Evolutionary conservation across 257 asterid genomes (phyloP).

Genomic region (Salvia splendens): DNA sequence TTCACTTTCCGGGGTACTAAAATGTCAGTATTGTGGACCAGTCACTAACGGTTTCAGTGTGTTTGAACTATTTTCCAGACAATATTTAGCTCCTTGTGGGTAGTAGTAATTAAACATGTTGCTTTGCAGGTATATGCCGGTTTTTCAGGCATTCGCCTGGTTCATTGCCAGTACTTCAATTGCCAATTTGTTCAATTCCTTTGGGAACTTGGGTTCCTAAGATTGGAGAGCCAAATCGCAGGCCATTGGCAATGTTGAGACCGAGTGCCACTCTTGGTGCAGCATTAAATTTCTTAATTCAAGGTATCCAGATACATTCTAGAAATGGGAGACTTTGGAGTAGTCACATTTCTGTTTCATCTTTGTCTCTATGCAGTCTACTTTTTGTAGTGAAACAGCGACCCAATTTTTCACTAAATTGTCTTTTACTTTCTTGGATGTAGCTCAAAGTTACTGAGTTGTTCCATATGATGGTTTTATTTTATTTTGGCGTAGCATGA

Average conservation of each 20-base stretch:
- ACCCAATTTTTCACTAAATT: not conserved
- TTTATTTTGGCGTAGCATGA: not conserved
- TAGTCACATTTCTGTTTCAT: not conserved
- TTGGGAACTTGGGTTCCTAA: constrained; percentile 96
- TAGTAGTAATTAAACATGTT: constrained; percentile 20
- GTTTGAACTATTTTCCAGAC: not conserved
- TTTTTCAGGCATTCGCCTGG: constrained; percentile 76
- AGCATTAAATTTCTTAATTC: constrained; percentile 76
- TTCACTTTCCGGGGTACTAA: constrained; percentile 84
- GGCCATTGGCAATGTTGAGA: constrained; percentile 82
- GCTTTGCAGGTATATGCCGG: constrained; percentile 73
- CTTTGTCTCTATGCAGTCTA: not conserved
- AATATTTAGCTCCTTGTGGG: constrained; percentile 5
- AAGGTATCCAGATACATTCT: constrained; percentile 51
- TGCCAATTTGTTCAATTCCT: constrained; percentile 71
- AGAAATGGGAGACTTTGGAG: not conserved
- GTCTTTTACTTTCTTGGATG: not conserved
- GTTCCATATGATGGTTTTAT: not conserved
- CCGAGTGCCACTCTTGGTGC: constrained; percentile 83
- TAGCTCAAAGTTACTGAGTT: not conserved
- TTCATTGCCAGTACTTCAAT: constrained; percentile 77
- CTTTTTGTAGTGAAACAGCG: not conserved
- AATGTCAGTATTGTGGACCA: constrained; percentile 49
- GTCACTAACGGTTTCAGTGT: not conserved
- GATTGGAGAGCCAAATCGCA: constrained; percentile 78